Evolutionary conservation across 331 rosid species (phyloP).

Genomic region (Rhamnella rubrinervis): DNA sequence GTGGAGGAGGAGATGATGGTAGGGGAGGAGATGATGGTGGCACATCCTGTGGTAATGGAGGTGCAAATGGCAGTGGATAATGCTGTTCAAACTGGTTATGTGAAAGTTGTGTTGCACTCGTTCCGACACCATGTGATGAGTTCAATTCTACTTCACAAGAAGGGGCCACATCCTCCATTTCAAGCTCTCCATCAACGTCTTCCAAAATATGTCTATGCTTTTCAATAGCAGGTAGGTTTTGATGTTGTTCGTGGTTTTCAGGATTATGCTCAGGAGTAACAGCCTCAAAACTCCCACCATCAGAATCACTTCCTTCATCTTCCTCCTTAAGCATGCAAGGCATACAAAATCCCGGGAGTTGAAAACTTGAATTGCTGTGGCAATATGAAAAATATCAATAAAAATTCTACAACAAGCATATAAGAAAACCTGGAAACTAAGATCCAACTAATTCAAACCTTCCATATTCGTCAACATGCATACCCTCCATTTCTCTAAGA

Average conservation of each 20-base stretch:
- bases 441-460: slow-evolving; percentile 57
- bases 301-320: slow-evolving; percentile 88
- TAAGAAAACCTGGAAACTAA: neutral
- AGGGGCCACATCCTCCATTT: slow-evolving; percentile 99
- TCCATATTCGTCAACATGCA: slow-evolving; percentile 99
- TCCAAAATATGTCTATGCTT: slow-evolving; percentile 91
- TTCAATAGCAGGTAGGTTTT: slow-evolving; percentile 39
- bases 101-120: slow-evolving; percentile 24
- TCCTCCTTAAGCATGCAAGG: slow-evolving; percentile 83
- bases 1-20: slow-evolving; percentile 66
- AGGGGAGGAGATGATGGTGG: slow-evolving; percentile 66
- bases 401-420: slow-evolving; percentile 8
- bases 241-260: slow-evolving; percentile 44
- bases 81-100: slow-evolving; percentile 45
- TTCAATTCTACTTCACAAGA: slow-evolving; percentile 59
- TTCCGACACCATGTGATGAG: slow-evolving; percentile 40
- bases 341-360: slow-evolving; percentile 92
- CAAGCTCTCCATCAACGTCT: slow-evolving; percentile 98
- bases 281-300: slow-evolving; percentile 88
- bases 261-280: slow-evolving; percentile 88
- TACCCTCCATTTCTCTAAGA: slow-evolving; percentile 96
- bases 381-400: slow-evolving; percentile 24
- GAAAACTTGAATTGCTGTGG: slow-evolving; percentile 89
- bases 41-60: slow-evolving; percentile 58
- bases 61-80: slow-evolving; percentile 32